Evolutionary conservation across 2,329 filamentous ascomycete genomes (phyloP), one percentile per base, ranked within the genome.

Genomic region (Incumbomyces delicatus): DNA sequence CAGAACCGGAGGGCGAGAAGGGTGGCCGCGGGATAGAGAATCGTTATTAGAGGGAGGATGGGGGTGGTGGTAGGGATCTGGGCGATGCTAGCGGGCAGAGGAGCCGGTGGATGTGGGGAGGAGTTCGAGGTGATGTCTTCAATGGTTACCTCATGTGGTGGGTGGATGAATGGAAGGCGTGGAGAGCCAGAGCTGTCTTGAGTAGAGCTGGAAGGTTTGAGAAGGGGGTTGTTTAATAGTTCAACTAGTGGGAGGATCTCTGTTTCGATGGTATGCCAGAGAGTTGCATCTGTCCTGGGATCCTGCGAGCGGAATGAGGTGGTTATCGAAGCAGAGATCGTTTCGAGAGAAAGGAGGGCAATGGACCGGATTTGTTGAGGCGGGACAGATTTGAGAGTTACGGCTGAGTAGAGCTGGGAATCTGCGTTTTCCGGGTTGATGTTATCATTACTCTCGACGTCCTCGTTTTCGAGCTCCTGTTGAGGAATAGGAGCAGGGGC

Each of bases 11-110:
- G 63, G 2, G 66, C 65, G 31, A 63, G 53, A 3, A 70, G 61
- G 14, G 68, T 62, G 16, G 63, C 60, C n/a, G 58, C 58, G 3
- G 67, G 66, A 51, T 71, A 72, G 8, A 68, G 55, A n/a, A 54
- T 55, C 3, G 57, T 56, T 16, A 68, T 55, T 17, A 68, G 58
- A 0, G 57, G 52, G 30, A 61, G 54, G 6, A 57, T 46, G 7
- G 64, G 61, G 10, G 66, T 56, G 12, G 53, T 49, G 1, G 50
- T 34, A 1, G 63, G 65, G n/a, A 67, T 60, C 5, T 60, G 48
- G n/a, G 66, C 48, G 39, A 50, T 51, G 13, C 13, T 16, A 2
- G 33, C 44, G 43, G 33, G 48, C 18, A 22, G 44, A 31, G 7
- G 10, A 2, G n/a, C 16, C 13, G n/a, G 33, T 39, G 17, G 4